These are phyloP conservation scores for Stereocaulon alpinum DNA, from an alignment of 495 filamentous ascomycete species.

Conservation along the genomic window DNA sequence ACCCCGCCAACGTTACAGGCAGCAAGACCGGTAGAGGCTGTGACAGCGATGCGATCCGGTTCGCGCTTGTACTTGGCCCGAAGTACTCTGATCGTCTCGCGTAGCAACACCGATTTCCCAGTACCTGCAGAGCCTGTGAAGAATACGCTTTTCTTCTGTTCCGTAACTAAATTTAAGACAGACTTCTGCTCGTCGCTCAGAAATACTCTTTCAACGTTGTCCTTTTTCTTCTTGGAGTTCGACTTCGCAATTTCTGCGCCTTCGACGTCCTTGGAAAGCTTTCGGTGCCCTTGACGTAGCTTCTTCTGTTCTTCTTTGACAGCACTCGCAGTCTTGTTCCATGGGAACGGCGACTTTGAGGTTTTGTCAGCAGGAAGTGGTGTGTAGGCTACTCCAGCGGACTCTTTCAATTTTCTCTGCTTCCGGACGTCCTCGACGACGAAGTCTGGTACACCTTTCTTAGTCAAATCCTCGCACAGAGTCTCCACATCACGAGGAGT, in stretches of 20 bases:
- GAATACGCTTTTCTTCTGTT: conserved; percentile 77
- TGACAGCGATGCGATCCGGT: conserved; percentile 77
- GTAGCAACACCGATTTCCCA: conserved; percentile 91
- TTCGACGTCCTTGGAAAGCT: conserved; percentile 36
- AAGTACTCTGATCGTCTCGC: conserved; percentile 74
- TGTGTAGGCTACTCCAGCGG: conserved; percentile 21
- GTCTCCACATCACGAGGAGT: no score
- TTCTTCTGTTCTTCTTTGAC: conserved; percentile 74
- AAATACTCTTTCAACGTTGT: conserved; percentile 45
- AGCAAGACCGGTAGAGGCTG: conserved; percentile 89
- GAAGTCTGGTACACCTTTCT: neutral
- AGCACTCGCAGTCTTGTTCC: conserved; percentile 75
- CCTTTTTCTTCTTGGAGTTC: conserved; percentile 29
- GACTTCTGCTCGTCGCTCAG: conserved; percentile 78
- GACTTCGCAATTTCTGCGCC: conserved; percentile 27
- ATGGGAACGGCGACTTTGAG: conserved; percentile 38
- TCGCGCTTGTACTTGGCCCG: conserved; percentile 64
- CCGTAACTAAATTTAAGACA: conserved; percentile 70
- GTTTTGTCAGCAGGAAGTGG: conserved; percentile 30
- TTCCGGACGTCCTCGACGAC: conserved; percentile 14
- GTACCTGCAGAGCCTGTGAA: conserved; percentile 98
- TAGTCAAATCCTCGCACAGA: neutral
- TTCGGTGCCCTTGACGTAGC: conserved; percentile 55
- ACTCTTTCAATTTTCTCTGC: conserved; percentile 31
- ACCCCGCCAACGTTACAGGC: conserved; percentile 96